phyloP scores from a whole-genome alignment of 2,329 filamentous ascomycete species.

The Sporothrix sp. region DNA sequence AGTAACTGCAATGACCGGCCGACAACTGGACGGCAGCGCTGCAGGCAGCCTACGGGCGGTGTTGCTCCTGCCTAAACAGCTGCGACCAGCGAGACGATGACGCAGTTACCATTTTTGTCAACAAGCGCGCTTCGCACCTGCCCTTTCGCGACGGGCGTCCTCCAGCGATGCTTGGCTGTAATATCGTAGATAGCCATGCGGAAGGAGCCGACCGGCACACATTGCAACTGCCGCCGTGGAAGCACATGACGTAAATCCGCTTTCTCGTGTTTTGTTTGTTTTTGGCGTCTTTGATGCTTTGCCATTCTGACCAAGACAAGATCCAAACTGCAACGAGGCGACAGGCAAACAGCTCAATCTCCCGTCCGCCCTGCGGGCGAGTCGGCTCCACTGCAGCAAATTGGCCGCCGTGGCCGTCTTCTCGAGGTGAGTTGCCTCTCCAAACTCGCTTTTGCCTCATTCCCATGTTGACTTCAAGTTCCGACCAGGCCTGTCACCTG shows the following conservation, averaged over 20 bases:
- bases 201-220: background rate
- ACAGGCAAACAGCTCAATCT: no score
- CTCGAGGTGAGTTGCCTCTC: no score
- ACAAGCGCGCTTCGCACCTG: background rate
- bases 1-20: no score
- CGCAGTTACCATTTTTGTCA: conserved; percentile 7
- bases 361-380: conserved; percentile 1
- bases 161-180: no score
- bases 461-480: no score
- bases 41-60: no score
- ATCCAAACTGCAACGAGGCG: background rate
- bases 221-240: no score
- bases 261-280: background rate
- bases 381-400: background rate
- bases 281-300: background rate
- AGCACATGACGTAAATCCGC: no score
- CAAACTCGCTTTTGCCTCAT: no score
- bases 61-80: no score
- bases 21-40: no score
- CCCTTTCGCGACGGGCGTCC: background rate
- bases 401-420: background rate
- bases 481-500: no score
- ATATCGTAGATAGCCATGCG: background rate
- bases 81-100: conserved; percentile 4
- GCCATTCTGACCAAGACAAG: background rate